Base-by-base conservation (phyloP, 2,329 filamentous ascomycete species). In the Verticillium alfalfae region DNA sequence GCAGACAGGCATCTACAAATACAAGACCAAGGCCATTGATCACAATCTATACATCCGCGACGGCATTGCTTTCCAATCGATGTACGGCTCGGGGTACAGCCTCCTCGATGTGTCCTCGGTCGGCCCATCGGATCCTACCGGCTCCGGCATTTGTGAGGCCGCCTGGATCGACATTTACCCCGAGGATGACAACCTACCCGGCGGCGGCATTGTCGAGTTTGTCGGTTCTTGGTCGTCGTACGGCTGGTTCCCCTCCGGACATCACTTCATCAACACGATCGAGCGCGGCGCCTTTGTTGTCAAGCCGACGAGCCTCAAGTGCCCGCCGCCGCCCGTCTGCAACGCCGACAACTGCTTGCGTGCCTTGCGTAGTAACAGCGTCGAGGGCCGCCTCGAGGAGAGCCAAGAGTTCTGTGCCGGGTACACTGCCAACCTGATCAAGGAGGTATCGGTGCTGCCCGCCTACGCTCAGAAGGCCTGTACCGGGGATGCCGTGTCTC, bases 131-230 rank as follows among this genome's bases (percentile, higher is more conserved):
- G 77, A 82, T 36, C 77, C 79, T 0, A 78, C 77, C 1, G 81
- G 80, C 16, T 71, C 69, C 16, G 68, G 71, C 3, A 73, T 83
- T 16, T 73, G 75, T 49, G 78, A 82, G 67, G 75, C 76, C 0
- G 81, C 75, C 1, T 82, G 74, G 71, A 83, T 83, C 60, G 81
- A 83, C 58, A 76, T 80, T 45, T 78, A 80, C 68, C 81, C 80
- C 1, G 80, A 81, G 64, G 81, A 84, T 64, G 80, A 84, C 55
- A 65, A 68, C 26, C 58, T 69, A 13, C 65, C 71, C 2, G 68
- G 71, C 8, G 74, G 76, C 52, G 77, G 80, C 1, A 60, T 63
- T 2, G 73, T 79, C 10, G 70, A 72, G 0, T 81, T 81, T 41
- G 66, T 73, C 1, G 80, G 76, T 2, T 77, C 78, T 1, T 84